Base-by-base conservation (phyloP, 2,329 filamentous ascomycete species). In the Nigrospora sphaerica region DNA sequence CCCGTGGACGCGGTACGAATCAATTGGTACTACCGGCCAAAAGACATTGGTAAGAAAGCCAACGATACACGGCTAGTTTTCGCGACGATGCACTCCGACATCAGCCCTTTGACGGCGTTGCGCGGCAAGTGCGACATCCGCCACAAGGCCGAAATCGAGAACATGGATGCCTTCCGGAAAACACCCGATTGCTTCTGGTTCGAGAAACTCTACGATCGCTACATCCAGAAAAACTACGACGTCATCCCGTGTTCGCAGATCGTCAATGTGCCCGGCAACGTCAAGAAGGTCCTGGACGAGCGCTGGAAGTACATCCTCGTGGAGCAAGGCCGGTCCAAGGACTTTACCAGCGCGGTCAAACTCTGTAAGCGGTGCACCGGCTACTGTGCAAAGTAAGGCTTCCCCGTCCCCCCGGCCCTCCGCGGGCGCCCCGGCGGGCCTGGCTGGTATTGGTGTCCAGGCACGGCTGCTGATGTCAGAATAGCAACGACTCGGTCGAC, bases 71-170 rank as follows among this genome's bases (percentile, higher is more conserved):
- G 93, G 51, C 76, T 92, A 58, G 82, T 98, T 44, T 96, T 92
- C 68, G 92, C 90, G 52, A 95, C 93, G 31, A 98, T 98, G 93
- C 93, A 98, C 68, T 97, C 93, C 23, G 93, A 98, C 71, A 86
- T 90, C 51, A 95, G 89, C 63, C 93, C 93, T 48, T 75, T 98
- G 58, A 90, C 90, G 43, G 89, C 93, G 39, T 74, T 98, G 56
- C 88, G 93, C 60, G 93, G 93, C 55, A 95, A 95, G 71, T 97
- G 92, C 67, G 81, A 85, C 54, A 93, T 98, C 64, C 78, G 80
- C 64, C 93, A 98, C 72, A 83, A 88, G 57, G 86, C 83, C 52
- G 90, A 97, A 64, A 92, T 97, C 50, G 70, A 80, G 33, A 84
- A 87, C 60, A 70, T 96, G 54, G 88, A 95, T 47, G 80, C 84